Evolutionary conservation across 2,329 filamentous ascomycete species (phyloP), one percentile per base, ranked within the genome.

Genomic region (Hymenoscyphus fraxineus): DNA sequence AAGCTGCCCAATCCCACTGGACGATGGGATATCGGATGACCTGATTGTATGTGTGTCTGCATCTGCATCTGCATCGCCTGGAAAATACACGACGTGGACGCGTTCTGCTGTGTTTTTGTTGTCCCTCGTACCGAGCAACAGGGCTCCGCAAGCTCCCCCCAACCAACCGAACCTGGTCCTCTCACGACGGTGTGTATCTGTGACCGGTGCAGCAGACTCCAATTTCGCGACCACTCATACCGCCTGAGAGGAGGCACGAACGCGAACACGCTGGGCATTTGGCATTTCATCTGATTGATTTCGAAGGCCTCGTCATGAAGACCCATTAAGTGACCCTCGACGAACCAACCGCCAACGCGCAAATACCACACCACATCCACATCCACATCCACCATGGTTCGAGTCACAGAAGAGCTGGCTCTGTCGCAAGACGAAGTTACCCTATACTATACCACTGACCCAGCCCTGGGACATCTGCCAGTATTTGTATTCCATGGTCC

Each of bases 401-500:
- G 89, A 80, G 85, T 94, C 77, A 89, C 86, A 73, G 87, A 89
- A 70, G 88, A 92, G 78, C 85, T 93, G 81, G 80, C 87, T 74
- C 84, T 97, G 77, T 89, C 91, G 77, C 83, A 90, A 76, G 90
- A 94, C 77, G 84, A 90, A 76, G 85, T 97, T 77, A 88, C 86
- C 75, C 90, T 97, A 73, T 98, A 96, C 83, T 90, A 96, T 79
- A 88, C 92, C 72, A 89, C 88, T 76, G 95, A 99, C 78, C 87
- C 92, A 66, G 81, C 93, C 69, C 88, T 96, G 64, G 89, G 89
- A 77, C 85, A 93, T 79, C 83, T 93, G 67, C 88, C 93, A 60
- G 83, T 98, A 71, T 83, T 98, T 71, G 84, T 97, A 77, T 97
- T 98, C 82, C 92, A 97, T 77, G 94, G 94, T 15, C 87, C 93